A percentile compares a stretch with the other conserved stretches of the same genome.
These are phyloP conservation scores for Saccharomycopsis hybrid DNA, from an alignment of 1,139 yeast species.

Conservation along the genomic window DNA sequence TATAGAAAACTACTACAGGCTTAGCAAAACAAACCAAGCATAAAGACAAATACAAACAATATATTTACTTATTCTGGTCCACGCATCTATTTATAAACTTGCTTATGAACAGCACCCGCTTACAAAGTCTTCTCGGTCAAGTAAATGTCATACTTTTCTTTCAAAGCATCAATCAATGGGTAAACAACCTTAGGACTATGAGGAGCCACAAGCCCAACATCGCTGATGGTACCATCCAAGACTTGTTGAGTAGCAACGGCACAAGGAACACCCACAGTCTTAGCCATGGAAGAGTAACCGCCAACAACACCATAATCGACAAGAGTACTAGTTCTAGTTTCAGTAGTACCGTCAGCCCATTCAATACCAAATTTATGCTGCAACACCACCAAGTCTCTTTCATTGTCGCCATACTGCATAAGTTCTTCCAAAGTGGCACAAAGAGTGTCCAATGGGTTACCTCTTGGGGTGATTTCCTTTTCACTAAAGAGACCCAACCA, in stretches of 20 bases:
- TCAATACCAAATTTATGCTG: constrained; percentile 98
- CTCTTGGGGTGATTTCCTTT: constrained; percentile 73
- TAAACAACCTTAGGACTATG: constrained; percentile 84
- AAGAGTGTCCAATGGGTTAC: constrained; percentile 89
- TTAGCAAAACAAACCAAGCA: too few species aligned
- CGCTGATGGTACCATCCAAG: constrained; percentile 69
- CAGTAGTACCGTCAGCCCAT: constrained; percentile 89
- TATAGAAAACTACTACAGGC: too few species aligned
- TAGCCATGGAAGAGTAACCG: constrained; percentile 98
- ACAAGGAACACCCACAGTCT: constrained; percentile 96
- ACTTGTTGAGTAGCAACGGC: constrained; percentile 91
- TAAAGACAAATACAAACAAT: too few species aligned
- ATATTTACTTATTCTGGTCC: too few species aligned
- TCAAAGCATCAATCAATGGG: constrained; percentile 85
- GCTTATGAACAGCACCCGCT: not conserved
- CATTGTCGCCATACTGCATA: constrained; percentile 95
- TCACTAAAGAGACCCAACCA: constrained; percentile 93
- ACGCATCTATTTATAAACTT: not conserved
- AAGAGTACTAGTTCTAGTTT: constrained; percentile 90
- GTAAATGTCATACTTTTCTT: constrained; percentile 83
- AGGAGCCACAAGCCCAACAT: constrained; percentile 81
- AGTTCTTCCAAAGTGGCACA: constrained; percentile 93
- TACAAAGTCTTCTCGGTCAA: constrained; percentile 70
- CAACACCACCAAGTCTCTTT: constrained; percentile 88
- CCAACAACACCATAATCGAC: constrained; percentile 90